phyloP scores from a whole-genome alignment of 305 asterid species.

The Withania somnifera region DNA sequence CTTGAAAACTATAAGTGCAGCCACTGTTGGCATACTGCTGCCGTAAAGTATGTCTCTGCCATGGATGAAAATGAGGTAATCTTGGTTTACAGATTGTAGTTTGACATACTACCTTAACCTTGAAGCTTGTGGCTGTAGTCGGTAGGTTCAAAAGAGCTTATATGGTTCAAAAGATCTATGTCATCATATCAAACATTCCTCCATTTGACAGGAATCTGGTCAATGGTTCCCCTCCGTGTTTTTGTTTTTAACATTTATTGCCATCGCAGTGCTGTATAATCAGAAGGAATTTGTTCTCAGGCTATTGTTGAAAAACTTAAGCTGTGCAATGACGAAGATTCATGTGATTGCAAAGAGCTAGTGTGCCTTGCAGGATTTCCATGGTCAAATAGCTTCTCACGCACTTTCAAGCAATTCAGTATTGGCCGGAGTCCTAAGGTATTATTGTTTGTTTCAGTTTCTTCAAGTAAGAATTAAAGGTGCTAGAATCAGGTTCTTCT shows the following conservation, averaged over 20 bases:
- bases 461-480: background rate
- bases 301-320: slow-evolving; percentile 41
- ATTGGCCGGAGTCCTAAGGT: slow-evolving; percentile 74
- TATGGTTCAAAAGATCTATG: background rate
- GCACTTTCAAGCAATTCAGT: slow-evolving; percentile 59
- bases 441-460: background rate
- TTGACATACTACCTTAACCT: background rate
- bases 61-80: slow-evolving; percentile 45
- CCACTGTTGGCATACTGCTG: slow-evolving; percentile 89
- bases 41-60: slow-evolving; percentile 40
- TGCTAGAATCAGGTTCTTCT: background rate
- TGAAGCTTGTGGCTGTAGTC: background rate
- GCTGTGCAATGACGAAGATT: slow-evolving; percentile 47
- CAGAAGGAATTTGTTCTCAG: slow-evolving; percentile 32
- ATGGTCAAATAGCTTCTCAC: slow-evolving; percentile 70
- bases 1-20: slow-evolving; percentile 66
- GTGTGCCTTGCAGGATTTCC: slow-evolving; percentile 49
- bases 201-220: background rate
- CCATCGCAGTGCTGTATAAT: background rate
- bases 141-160: background rate
- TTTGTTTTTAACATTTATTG: background rate
- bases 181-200: background rate
- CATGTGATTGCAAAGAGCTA: slow-evolving; percentile 65
- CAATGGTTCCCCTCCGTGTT: background rate
- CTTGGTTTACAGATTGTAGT: background rate